These are phyloP conservation scores for Pugionium cornutum DNA, from an alignment of 345 rosid species.

Conservation along the genomic window DNA sequence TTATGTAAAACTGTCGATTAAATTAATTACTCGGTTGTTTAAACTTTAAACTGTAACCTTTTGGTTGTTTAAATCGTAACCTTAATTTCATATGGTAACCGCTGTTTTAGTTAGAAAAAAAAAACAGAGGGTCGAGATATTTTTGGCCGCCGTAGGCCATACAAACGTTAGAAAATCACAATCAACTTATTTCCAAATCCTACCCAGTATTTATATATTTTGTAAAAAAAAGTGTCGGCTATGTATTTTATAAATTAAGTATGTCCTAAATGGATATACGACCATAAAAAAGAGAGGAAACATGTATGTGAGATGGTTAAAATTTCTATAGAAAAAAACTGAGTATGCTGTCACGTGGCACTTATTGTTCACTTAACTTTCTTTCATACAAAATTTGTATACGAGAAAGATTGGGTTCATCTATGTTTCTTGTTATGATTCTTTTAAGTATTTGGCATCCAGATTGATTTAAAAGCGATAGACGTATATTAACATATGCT, in stretches of 20 bases:
- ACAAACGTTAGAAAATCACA: not conserved
- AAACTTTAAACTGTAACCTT: not conserved
- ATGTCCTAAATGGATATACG: not conserved
- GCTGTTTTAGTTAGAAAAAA: not conserved
- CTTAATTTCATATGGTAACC: not conserved
- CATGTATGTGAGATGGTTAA: not conserved
- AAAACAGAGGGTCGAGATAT: not conserved
- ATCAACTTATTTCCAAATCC: not conserved
- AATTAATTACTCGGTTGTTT: not conserved
- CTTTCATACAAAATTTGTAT: constrained; percentile 8
- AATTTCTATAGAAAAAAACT: not conserved
- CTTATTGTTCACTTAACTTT: constrained; percentile 13
- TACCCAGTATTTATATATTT: not conserved
- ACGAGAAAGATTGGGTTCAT: constrained; percentile 14
- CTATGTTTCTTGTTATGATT: constrained; percentile 22
- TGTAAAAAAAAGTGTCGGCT: not conserved
- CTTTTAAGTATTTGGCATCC: not conserved
- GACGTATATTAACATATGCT: too few species aligned
- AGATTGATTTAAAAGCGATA: not conserved
- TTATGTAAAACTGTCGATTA: not conserved
- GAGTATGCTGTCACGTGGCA: constrained; percentile 33
- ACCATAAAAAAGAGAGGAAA: not conserved
- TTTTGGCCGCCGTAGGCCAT: not conserved
- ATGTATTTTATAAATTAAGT: too few species aligned
- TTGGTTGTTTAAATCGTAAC: too few species aligned